Percentiles rank a stretch among this genome's conserved stretches.
phyloP scores from a whole-genome alignment of 768 basidiomycete species.

The Panaeolus papilionaceus region DNA sequence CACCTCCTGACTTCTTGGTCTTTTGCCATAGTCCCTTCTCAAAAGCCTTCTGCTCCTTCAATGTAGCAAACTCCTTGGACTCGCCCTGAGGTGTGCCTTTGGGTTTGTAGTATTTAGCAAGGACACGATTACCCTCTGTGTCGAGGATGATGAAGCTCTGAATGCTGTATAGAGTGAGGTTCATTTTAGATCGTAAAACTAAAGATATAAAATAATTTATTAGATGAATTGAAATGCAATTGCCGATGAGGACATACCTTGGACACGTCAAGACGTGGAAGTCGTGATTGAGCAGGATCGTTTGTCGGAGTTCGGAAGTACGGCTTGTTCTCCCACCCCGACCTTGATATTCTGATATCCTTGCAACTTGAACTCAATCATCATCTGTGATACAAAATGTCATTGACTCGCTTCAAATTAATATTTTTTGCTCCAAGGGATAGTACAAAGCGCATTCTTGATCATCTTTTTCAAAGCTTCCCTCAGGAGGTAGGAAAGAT shows the following conservation, averaged over 20 bases:
- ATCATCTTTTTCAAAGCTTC: slow-evolving; percentile 50
- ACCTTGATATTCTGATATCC: not conserved
- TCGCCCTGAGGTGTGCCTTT: slow-evolving; percentile 67
- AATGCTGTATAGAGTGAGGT: slow-evolving; percentile 88
- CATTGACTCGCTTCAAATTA: slow-evolving; percentile 51
- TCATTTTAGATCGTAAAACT: slow-evolving; percentile 48
- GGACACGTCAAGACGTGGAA: slow-evolving; percentile 30
- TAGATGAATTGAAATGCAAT: slow-evolving; percentile 10
- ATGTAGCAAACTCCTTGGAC: slow-evolving; percentile 63
- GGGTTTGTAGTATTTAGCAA: slow-evolving; percentile 95
- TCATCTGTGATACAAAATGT: slow-evolving; percentile 25
- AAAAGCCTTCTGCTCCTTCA: slow-evolving; percentile 95
- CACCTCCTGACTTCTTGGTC: slow-evolving; percentile 93
- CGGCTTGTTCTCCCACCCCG: slow-evolving; percentile 11
- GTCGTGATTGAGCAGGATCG: slow-evolving; percentile 14
- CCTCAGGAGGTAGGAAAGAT: slow-evolving; percentile 56
- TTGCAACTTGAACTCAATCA: slow-evolving; percentile 17
- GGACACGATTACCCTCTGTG: slow-evolving; percentile 92
- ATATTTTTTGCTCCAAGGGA: slow-evolving; percentile 57
- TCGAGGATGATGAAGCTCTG: slow-evolving; percentile 92
- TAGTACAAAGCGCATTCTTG: slow-evolving; percentile 47
- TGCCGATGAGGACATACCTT: slow-evolving; percentile 23
- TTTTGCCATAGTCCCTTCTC: slow-evolving; percentile 97
- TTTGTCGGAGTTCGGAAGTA: slow-evolving; percentile 31
- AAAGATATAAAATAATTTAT: slow-evolving; percentile 14